Evolutionary conservation across 805 yeast genomes (phyloP), one percentile per base, ranked within the genome.

Genomic region (Metschnikowia lunata): DNA sequence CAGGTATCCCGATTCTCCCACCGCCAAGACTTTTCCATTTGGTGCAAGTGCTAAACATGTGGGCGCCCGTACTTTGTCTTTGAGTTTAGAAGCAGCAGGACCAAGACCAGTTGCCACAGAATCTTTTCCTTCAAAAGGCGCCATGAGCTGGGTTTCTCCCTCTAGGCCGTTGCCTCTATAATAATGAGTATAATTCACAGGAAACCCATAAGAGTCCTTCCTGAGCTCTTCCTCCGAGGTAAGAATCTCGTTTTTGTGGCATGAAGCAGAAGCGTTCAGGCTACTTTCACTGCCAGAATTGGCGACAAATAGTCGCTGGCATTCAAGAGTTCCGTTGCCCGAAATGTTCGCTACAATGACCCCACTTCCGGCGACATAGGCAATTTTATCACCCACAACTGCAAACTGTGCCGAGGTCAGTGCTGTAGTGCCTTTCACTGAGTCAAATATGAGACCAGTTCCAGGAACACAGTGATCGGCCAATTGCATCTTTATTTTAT

Each of bases 1-100:
- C 50, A 74, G 79, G 48, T 80, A 81, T 0, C 90, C 90, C 0
- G 73, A 60, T 56, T 85, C 91, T 2, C 91, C 91, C 12, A 83
- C 78, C 0, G 88, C 88, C 26, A 85, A 58, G 5, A 78, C 51
- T 36, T 61, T 68, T 32, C 67, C 71, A 55, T 78, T 76, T 0
- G 84, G 79, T 0, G 87, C 74, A 6, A 83, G 62, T 2, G 81
- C 76, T n/a, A 83, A 57, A 47, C 85, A 78, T 37, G 72, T 72
- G 31, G 81, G 74, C 0, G 78, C 68, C 45, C 83, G 64, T 28
- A 80, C 76, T 43, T 74, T 66, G 40, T 71, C 66, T 39, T 63
- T 61, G 14, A 63, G 43, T 42, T 63, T 67, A 4, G 50, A 37
- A 12, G 49, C 38, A 30, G 51, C 29, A 18, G 23, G 23, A 3